Conservation (phyloP, 208 protist genomes). For the Leptomonas seymouri region DNA sequence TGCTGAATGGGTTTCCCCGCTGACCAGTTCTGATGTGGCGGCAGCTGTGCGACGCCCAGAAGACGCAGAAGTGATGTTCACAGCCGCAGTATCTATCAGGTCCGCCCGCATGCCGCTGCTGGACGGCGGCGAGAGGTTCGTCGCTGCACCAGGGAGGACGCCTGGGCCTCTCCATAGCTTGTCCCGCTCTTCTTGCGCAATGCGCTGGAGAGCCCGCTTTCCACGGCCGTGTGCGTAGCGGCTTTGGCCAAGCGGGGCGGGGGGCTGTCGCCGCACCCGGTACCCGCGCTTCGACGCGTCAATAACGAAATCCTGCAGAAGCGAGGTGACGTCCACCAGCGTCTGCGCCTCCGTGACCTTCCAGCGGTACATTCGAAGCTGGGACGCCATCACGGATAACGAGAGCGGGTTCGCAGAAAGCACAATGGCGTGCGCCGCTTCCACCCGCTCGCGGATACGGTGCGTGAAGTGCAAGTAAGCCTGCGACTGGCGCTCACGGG, state of each 20-base stretch:
- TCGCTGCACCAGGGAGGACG: not conserved
- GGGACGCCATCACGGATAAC: conserved; percentile 78
- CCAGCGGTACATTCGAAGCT: conserved; percentile 88
- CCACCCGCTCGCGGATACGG: conserved; percentile 55
- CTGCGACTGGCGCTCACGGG: conserved; percentile 50
- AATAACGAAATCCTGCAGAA: conserved; percentile 60
- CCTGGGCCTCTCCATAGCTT: conserved; percentile 3
- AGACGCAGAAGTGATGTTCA: not conserved
- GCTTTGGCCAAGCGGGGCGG: conserved; percentile 25
- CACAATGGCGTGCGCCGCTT: conserved; percentile 55
- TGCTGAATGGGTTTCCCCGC: not conserved
- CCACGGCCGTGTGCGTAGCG: conserved; percentile 48
- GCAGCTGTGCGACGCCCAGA: not conserved
- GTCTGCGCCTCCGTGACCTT: conserved; percentile 78
- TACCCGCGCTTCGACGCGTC: conserved; percentile 47
- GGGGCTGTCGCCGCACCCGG: conserved; percentile 34
- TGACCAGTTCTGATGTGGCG: not conserved
- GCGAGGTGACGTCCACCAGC: conserved; percentile 50
- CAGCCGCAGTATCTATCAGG: not conserved
- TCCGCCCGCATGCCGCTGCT: not conserved
- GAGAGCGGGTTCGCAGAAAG: conserved; percentile 82
- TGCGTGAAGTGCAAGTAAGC: conserved; percentile 58
- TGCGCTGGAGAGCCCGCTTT: conserved; percentile 23
- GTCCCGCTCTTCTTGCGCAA: conserved; percentile 19
- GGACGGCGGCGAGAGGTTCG: not conserved